Percentiles rank a stretch among this genome's conserved stretches.
phyloP scores from a whole-genome alignment of 2,329 filamentous ascomycete genomes.

The Pestalotiopsis sp. region DNA sequence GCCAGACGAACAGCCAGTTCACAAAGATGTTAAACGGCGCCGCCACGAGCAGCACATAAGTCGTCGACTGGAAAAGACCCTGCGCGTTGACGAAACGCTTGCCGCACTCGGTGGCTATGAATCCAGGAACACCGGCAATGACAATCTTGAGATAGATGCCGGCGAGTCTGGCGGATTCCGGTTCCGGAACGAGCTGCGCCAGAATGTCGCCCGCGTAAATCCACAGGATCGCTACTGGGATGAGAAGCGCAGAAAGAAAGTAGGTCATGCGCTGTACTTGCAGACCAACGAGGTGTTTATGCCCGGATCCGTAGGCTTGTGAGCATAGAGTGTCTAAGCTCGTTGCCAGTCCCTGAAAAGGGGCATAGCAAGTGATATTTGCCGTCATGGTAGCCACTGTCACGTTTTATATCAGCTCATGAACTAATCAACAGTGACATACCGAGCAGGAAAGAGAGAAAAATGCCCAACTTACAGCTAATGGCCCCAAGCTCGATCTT shows the following conservation, averaged over 20 bases:
- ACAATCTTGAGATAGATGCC: constrained; percentile 75
- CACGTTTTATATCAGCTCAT: constrained; percentile 7
- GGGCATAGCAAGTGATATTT: constrained; percentile 76
- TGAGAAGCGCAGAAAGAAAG: constrained; percentile 71
- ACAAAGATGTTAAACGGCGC: constrained; percentile 77
- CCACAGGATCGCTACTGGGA: constrained; percentile 75
- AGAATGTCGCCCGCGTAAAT: constrained; percentile 69
- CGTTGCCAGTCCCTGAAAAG: constrained; percentile 85
- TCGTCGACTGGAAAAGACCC: constrained; percentile 78
- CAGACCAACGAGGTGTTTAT: constrained; percentile 83
- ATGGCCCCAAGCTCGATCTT: constrained; percentile 71
- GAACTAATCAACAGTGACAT: neutral
- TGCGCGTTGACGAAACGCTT: constrained; percentile 85
- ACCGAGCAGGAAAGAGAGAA: neutral
- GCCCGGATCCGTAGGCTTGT: constrained; percentile 91
- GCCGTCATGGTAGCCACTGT: constrained; percentile 75
- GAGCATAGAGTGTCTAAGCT: constrained; percentile 90
- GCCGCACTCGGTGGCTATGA: constrained; percentile 74
- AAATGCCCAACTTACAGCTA: constrained; percentile 41
- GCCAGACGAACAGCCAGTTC: constrained; percentile 82
- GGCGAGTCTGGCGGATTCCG: constrained; percentile 70
- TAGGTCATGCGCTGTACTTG: constrained; percentile 81
- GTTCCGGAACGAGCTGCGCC: constrained; percentile 67
- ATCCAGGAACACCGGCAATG: constrained; percentile 73
- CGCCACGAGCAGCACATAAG: constrained; percentile 76